Percentiles rank a stretch among this genome's conserved stretches.
phyloP scores from a whole-genome alignment of 2,329 filamentous ascomycete genomes.

The Fusarium sp. region DNA sequence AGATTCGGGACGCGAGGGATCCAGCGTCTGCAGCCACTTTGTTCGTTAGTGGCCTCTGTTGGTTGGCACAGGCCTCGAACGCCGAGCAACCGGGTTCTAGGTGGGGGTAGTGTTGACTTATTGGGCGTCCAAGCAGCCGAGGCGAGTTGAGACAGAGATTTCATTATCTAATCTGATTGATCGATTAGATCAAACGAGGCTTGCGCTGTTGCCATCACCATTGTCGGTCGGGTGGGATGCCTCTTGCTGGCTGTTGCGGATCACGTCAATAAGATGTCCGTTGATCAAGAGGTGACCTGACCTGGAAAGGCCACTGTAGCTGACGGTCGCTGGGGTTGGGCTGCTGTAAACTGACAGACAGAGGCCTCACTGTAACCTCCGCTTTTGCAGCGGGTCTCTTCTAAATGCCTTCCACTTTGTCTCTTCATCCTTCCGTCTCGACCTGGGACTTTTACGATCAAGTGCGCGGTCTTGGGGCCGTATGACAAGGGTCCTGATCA shows the following conservation, averaged over 20 bases:
- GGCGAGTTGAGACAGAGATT: slow-evolving; percentile 12
- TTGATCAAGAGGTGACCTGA: not conserved
- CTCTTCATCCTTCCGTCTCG: not conserved
- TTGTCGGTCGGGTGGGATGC: not conserved
- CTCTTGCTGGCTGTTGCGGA: not conserved
- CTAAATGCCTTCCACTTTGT: not conserved
- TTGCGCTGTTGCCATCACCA: not conserved
- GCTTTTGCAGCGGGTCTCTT: slow-evolving; percentile 22
- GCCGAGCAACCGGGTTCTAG: slow-evolving; percentile 20
- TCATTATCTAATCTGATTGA: slow-evolving; percentile 47
- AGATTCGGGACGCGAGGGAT: slow-evolving; percentile 21
- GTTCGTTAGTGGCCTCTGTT: not conserved
- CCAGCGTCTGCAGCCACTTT: slow-evolving; percentile 37
- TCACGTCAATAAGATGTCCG: too few species aligned
- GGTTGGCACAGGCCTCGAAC: slow-evolving; percentile 36
- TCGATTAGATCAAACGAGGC: slow-evolving; percentile 38
- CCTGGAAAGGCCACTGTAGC: not conserved
- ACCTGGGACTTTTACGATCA: not conserved
- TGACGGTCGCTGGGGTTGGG: not conserved
- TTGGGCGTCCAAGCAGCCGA: slow-evolving; percentile 5
- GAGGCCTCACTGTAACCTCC: slow-evolving; percentile 25
- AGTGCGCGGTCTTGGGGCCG: slow-evolving; percentile 9
- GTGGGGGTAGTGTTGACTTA: slow-evolving; percentile 16
- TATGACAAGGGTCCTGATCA: slow-evolving; percentile 22
- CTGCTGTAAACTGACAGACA: not conserved